phyloP scores from a whole-genome alignment of 2,329 filamentous ascomycete genomes.

The Alternaria hordeiaustralica region DNA sequence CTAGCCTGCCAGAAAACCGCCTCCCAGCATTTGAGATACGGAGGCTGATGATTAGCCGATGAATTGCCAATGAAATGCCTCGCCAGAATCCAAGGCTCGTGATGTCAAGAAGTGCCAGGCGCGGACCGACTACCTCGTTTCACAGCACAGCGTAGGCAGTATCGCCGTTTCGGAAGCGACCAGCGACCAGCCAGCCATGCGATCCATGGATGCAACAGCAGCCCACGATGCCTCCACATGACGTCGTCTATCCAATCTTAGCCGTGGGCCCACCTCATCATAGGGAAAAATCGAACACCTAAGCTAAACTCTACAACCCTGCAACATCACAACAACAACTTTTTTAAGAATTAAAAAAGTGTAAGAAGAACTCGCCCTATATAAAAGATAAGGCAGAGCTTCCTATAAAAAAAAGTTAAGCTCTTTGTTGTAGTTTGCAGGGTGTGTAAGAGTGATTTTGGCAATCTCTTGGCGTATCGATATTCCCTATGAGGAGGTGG shows the following conservation, averaged over 20 bases:
- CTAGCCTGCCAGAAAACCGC: not conserved
- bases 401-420: too few relatives aligned
- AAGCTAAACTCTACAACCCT: too few relatives aligned
- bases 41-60: not conserved
- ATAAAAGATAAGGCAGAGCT: too few relatives aligned
- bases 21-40: not conserved
- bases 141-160: not conserved
- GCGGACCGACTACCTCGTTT: not conserved
- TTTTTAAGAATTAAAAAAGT: too few relatives aligned
- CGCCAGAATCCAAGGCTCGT: not conserved
- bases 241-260: not conserved
- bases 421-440: too few relatives aligned
- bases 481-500: too few relatives aligned
- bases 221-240: not conserved
- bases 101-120: not conserved
- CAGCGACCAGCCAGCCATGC: not conserved
- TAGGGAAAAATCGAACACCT: too few relatives aligned
- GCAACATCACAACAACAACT: too few relatives aligned
- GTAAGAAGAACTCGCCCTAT: too few relatives aligned
- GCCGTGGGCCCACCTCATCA: conserved; percentile 2
- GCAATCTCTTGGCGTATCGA: too few relatives aligned
- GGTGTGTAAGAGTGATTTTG: too few relatives aligned
- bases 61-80: not conserved
- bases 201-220: not conserved
- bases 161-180: not conserved